Conservation (phyloP, 2,329 filamentous ascomycete species). For the Calonectria honghensis region DNA sequence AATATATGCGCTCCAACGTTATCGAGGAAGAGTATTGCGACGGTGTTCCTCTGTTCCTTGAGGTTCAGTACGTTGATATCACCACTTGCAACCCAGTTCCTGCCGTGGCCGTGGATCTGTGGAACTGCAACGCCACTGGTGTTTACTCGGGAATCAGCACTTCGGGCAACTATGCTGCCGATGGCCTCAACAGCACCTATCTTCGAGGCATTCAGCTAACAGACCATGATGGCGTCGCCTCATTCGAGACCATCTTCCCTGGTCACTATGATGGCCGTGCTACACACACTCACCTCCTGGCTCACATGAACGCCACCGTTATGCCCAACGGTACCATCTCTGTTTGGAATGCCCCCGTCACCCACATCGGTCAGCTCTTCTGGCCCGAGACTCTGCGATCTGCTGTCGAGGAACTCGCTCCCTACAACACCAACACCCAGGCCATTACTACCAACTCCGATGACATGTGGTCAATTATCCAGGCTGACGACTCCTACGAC, state of each 20-base stretch:
- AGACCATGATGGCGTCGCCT: constrained; percentile 62
- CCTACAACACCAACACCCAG: constrained; percentile 67
- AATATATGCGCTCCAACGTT: constrained; percentile 62
- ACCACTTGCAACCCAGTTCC: constrained; percentile 64
- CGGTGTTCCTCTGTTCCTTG: constrained; percentile 64
- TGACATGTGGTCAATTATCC: constrained; percentile 63
- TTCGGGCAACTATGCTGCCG: constrained; percentile 59
- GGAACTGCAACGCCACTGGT: constrained; percentile 68
- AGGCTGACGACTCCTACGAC: constrained; percentile 68
- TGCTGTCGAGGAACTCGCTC: constrained; percentile 66
- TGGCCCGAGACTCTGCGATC: constrained; percentile 72
- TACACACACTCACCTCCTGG: constrained; percentile 63
- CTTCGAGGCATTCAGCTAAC: constrained; percentile 64
- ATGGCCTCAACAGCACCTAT: constrained; percentile 60
- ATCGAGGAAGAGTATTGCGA: constrained; percentile 60
- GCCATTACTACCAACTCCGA: constrained; percentile 65
- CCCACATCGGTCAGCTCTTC: constrained; percentile 79
- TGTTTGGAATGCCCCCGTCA: constrained; percentile 57
- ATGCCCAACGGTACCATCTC: constrained; percentile 67
- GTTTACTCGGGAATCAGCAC: constrained; percentile 65
- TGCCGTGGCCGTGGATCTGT: constrained; percentile 64
- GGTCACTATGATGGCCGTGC: constrained; percentile 65
- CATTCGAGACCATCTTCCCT: constrained; percentile 66
- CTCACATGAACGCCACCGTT: constrained; percentile 60
- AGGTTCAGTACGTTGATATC: constrained; percentile 66